phyloP scores from a whole-genome alignment of 129 eudicot species.

The Solidago caesia region DNA sequence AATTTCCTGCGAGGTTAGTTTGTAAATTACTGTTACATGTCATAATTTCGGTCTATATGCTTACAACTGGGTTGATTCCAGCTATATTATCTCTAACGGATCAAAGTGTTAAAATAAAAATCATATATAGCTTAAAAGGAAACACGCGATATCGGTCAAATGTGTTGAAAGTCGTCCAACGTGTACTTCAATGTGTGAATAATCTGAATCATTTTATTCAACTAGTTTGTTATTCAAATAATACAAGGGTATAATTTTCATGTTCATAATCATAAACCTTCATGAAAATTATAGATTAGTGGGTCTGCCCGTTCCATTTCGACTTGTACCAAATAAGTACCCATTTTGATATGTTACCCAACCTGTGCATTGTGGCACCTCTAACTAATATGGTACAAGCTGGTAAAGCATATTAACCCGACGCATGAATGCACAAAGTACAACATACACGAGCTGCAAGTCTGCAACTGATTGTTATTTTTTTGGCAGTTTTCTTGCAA shows the following conservation, averaged over 20 bases:
- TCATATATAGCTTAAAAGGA: not conserved
- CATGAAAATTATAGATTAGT: too few species aligned
- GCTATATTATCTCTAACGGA: not conserved
- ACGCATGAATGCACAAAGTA: slow-evolving; percentile 4
- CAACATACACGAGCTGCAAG: slow-evolving; percentile 18
- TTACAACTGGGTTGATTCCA: not conserved
- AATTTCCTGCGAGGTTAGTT: slow-evolving; percentile 73
- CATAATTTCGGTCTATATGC: not conserved
- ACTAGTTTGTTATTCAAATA: too few species aligned
- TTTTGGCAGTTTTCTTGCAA: slow-evolving; percentile 71
- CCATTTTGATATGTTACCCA: not conserved
- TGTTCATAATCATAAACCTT: too few species aligned
- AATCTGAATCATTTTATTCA: too few species aligned
- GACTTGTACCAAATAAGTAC: not conserved
- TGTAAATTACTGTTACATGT: not conserved
- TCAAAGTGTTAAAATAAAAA: not conserved
- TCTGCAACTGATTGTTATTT: not conserved
- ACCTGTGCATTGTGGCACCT: not conserved
- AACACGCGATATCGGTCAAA: not conserved
- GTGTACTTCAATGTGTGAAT: not conserved
- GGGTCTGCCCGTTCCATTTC: not conserved
- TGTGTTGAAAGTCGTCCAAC: not conserved
- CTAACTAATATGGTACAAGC: slow-evolving; percentile 10
- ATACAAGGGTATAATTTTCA: too few species aligned
- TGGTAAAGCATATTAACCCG: slow-evolving; percentile 6